These are phyloP conservation scores for Solanum acaule DNA, from an alignment of 257 asterid species.

Conservation along the genomic window DNA sequence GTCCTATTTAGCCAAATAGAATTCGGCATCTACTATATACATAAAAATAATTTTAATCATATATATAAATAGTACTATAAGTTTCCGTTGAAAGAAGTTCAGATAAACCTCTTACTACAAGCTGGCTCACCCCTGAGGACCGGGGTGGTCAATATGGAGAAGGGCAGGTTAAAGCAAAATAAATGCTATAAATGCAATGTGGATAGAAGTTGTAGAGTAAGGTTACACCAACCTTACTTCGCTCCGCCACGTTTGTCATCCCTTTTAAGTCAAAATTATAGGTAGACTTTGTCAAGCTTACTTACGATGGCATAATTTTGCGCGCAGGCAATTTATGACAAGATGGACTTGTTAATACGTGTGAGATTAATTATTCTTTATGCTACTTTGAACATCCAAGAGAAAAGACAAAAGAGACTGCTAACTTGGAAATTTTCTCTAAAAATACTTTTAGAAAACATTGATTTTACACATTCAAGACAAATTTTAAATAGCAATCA, in stretches of 20 bases:
- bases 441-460: neutral
- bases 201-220: neutral
- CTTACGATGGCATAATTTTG: neutral
- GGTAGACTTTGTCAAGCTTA: neutral
- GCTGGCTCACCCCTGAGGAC: neutral
- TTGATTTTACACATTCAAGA: neutral
- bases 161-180: neutral
- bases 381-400: neutral
- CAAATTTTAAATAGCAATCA: neutral
- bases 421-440: neutral
- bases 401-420: neutral
- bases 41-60: no score
- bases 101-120: neutral
- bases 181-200: neutral
- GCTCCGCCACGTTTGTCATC: neutral
- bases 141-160: neutral
- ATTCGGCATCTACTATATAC: no score
- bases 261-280: neutral
- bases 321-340: neutral
- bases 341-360: neutral
- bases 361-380: neutral
- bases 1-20: no score
- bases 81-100: no score
- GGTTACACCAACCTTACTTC: neutral
- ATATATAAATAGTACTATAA: neutral